A percentile compares a stretch with the other conserved stretches of the same genome.
Evolutionary conservation across 805 yeast genomes (phyloP).

Genomic region (Pichia phayaonensis): DNA sequence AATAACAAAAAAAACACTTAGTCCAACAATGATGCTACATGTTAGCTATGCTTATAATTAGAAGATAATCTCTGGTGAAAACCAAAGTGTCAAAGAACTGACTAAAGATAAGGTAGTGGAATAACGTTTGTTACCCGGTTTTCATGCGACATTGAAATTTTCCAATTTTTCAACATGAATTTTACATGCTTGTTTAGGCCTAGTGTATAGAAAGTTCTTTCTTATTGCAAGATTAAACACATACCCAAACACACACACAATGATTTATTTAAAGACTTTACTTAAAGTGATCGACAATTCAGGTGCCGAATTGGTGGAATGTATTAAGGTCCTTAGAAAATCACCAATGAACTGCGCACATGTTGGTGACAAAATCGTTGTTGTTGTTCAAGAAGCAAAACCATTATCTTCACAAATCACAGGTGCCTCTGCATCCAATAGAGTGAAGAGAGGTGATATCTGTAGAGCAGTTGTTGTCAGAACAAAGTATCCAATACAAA

Average conservation of each 20-base stretch:
- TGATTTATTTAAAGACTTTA: slow-evolving; percentile 86
- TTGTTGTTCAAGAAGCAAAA: slow-evolving; percentile 86
- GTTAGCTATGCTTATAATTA: no score
- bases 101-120: no score
- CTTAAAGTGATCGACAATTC: slow-evolving; percentile 91
- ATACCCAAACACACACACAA: slow-evolving; percentile 21
- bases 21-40: no score
- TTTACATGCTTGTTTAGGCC: background rate
- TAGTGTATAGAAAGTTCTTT: background rate
- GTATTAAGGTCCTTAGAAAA: slow-evolving; percentile 90
- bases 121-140: background rate
- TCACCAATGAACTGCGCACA: slow-evolving; percentile 75
- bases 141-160: background rate
- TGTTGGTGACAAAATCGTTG: slow-evolving; percentile 89
- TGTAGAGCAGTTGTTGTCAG: slow-evolving; percentile 94
- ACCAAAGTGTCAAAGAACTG: no score
- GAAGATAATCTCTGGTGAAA: no score
- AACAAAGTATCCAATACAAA: slow-evolving; percentile 60
- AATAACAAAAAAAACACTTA: no score
- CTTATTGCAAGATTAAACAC: background rate
- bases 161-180: background rate
- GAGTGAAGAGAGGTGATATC: slow-evolving; percentile 92
- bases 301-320: slow-evolving; percentile 88
- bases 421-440: slow-evolving; percentile 65
- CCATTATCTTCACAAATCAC: slow-evolving; percentile 62